Evolutionary conservation across 768 basidiomycete species (phyloP), one percentile per base, ranked within the genome.

Genomic region (Xerocomellus dryophilus): DNA sequence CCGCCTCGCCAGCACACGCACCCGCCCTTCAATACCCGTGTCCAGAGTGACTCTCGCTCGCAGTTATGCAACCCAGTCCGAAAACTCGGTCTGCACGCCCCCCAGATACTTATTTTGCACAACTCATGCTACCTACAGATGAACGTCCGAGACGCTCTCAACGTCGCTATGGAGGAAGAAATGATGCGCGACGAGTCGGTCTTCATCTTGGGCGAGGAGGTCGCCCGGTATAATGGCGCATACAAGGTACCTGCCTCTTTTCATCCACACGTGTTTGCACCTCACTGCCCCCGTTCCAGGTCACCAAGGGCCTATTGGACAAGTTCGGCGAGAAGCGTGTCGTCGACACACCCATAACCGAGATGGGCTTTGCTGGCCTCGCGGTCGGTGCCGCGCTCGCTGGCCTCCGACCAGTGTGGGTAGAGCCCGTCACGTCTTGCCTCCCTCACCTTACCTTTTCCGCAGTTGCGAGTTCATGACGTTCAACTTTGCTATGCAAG

Each of bases 401-500:
- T 65, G 97, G 97, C 66, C 84, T 99, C 52, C 83, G 95, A 63
- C 97, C 97, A 57, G 81, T 99, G 90, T 90, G 70, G 54, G 84
- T 64, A 29, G n/a, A n/a, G n/a, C 44, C 21, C 41, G 31, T 44
- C 52, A 8, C 40, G 3, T 47, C 21, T 42, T 43, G 20, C 43
- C 15, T 31, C 31, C 52, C 44, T 60, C 41, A 65, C 42, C 50
- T 55, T 32, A 8, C 27, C 18, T 59, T 23, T 29, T 36, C 38
- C 34, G 27, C 55, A 93, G 91, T 66, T 98, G 95, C 81, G 96
- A 98, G 79, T 99, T 98, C 79, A 98, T 98, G 96, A 98, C 96
- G 15, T 98, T 96, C 81, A 98, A 99, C 81, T 98, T 99, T 71
- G 96, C 96, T 61, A 99, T 98, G 96, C 93, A 95, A 76, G 95